Evolutionary conservation across 2,329 filamentous ascomycete genomes (phyloP).

Genomic region (Microdochium paspali): DNA sequence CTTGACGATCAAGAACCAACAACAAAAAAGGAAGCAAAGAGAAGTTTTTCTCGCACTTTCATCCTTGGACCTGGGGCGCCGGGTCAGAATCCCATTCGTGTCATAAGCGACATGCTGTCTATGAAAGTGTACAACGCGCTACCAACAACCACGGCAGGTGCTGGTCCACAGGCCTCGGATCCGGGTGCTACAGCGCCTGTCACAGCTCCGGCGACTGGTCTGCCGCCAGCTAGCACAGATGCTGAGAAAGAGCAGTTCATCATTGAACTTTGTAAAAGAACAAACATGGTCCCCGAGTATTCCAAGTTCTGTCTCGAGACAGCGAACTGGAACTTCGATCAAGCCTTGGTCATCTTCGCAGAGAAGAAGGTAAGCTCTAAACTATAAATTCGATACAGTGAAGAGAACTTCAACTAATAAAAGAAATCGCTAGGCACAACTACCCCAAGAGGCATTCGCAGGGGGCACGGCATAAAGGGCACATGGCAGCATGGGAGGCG

Average conservation of each 20-base stretch:
- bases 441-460: conserved; percentile 39
- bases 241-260: conserved; percentile 60
- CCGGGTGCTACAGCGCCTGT: conserved; percentile 14
- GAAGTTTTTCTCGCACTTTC: conserved; percentile 77
- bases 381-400: no score
- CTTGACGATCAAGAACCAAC: conserved; percentile 63
- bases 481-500: background rate
- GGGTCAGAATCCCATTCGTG: conserved; percentile 55
- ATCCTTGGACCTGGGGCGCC: conserved; percentile 66
- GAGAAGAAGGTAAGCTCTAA: conserved; percentile 54
- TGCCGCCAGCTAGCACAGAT: conserved; percentile 20
- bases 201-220: conserved; percentile 8
- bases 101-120: conserved; percentile 71
- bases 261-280: conserved; percentile 65
- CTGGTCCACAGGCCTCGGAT: conserved; percentile 7
- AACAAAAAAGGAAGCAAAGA: conserved; percentile 48
- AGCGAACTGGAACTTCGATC: conserved; percentile 70
- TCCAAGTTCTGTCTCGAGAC: conserved; percentile 73
- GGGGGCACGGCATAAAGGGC: conserved; percentile 3
- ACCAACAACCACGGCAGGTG: conserved; percentile 21
- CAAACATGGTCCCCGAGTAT: conserved; percentile 71
- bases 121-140: conserved; percentile 55
- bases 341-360: conserved; percentile 66
- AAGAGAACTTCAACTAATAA: no score
- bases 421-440: conserved; percentile 22